These are phyloP conservation scores for Herpetomonas samuelpessoai DNA, from an alignment of 208 protist species.

Conservation along the genomic window DNA sequence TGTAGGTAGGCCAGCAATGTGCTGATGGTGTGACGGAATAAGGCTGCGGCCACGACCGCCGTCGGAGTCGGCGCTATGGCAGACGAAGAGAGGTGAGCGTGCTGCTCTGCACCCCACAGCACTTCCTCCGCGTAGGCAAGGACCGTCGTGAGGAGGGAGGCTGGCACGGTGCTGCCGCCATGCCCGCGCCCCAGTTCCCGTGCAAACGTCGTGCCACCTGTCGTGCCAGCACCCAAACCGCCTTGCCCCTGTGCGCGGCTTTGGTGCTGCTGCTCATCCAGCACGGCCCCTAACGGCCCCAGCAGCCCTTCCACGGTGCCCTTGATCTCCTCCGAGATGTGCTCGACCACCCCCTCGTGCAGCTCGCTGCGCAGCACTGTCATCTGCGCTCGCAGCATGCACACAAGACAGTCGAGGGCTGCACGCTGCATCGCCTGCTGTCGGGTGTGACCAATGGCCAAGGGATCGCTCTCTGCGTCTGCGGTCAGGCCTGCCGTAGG, in stretches of 20 bases:
- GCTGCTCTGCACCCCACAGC: conserved; percentile 17
- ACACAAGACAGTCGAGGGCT: not conserved
- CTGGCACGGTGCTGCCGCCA: not conserved
- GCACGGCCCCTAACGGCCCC: conserved; percentile 23
- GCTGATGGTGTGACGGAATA: conserved; percentile 11
- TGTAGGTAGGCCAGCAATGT: conserved; percentile 41
- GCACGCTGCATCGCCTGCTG: not conserved
- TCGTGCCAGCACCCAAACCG: too few relatives aligned
- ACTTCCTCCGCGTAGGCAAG: conserved; percentile 28
- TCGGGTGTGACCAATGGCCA: not conserved
- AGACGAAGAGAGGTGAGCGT: not conserved
- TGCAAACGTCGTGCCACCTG: not conserved
- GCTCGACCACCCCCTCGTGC: not conserved
- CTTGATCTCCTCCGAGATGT: conserved; percentile 11
- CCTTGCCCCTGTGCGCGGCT: not conserved
- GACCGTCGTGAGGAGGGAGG: conserved; percentile 16
- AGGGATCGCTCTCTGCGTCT: too few relatives aligned
- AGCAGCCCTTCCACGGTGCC: conserved; percentile 35
- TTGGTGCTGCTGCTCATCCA: conserved; percentile 23
- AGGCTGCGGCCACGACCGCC: conserved; percentile 9
- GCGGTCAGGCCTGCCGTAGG: not conserved
- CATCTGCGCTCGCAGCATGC: not conserved
- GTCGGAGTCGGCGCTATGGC: conserved; percentile 3
- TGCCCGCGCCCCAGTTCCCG: not conserved
- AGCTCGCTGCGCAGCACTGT: not conserved